Evolutionary conservation across 257 asterid species (phyloP), one percentile per base, ranked within the genome.

Genomic region (Lavandula angustifolia): DNA sequence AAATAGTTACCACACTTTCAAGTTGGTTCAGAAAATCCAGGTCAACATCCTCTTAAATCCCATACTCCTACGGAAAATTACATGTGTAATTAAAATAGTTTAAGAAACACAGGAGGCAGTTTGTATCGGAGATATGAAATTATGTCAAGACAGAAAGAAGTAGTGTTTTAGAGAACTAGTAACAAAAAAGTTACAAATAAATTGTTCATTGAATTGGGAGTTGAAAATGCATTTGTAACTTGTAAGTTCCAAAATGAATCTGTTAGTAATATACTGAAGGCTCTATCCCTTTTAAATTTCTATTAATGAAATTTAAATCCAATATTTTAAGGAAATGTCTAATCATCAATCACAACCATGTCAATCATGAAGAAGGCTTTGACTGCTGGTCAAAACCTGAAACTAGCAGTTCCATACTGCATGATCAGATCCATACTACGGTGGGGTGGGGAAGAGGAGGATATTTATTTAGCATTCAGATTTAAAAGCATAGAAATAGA

Each of bases 401-500:
- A 59, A 38, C 18, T 18, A 18, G 2, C 38, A 18, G 14, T 17
- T 38, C 7, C 3, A 54, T 4, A 13, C 41, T 31, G 7, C 47
- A 40, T 16, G 48, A 9, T 56, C 48, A 54, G 44, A n/a, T 7
- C 61, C 22, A 31, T 54, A 29, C 7, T 32, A 3, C 9, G 33
- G 44, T 16, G 34, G 34, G 33, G 10, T 47, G 6, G n/a, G 46
- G 31, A 56, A 35, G n/a, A 13, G 47, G 62, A 14, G 12, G 4
- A 14, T 56, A 34, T 40, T 17, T 17, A 38, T 18, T 11, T 18
- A 40, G 22, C 37, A 10, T 40, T 5, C 50, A 40, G 38, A 59
- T 40, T 40, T 40, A 59, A 16, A 44, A 59, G 7, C 5, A 62
- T 29, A 64, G 35, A 12, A 49, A 29, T 16, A 50, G 13, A 55